These are phyloP conservation scores for Microbotryum violaceum DNA, from an alignment of 1,284 basidiomycete species.

Conservation along the genomic window DNA sequence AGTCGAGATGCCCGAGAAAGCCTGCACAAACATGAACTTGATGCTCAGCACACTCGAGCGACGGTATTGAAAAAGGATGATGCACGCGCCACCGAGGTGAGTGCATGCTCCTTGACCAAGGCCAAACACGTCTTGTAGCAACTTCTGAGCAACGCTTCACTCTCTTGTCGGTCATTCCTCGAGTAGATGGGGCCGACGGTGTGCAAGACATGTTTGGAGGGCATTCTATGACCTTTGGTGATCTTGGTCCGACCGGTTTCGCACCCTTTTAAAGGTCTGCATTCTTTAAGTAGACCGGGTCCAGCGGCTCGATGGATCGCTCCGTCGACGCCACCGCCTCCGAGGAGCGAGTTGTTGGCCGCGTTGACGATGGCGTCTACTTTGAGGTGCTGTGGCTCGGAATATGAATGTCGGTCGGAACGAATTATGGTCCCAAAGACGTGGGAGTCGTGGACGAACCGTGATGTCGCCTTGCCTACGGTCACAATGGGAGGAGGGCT, in stretches of 20 bases:
- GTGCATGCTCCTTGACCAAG: slow-evolving; percentile 53
- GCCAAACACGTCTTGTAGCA: slow-evolving; percentile 66
- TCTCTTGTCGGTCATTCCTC: slow-evolving; percentile 43
- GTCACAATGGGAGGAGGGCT: background rate
- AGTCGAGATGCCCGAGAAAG: slow-evolving; percentile 71
- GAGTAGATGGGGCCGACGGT: slow-evolving; percentile 81
- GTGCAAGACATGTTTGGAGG: slow-evolving; percentile 70
- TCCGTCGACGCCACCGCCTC: slow-evolving; percentile 78
- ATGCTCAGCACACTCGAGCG: background rate
- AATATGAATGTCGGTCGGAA: background rate
- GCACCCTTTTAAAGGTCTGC: slow-evolving; percentile 63
- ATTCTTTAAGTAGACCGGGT: slow-evolving; percentile 61
- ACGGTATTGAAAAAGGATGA: background rate
- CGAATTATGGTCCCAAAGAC: background rate
- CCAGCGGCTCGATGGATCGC: slow-evolving; percentile 84
- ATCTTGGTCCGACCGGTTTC: slow-evolving; percentile 76
- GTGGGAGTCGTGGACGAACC: background rate
- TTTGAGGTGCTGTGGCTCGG: slow-evolving; percentile 44
- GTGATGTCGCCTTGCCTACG: slow-evolving; percentile 70
- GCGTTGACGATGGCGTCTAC: slow-evolving; percentile 81
- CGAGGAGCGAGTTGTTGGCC: slow-evolving; percentile 43
- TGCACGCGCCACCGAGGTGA: slow-evolving; percentile 43
- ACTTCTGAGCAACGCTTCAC: slow-evolving; percentile 55
- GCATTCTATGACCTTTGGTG: slow-evolving; percentile 47
- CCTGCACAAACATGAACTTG: slow-evolving; percentile 40